Base-by-base conservation (phyloP, 345 rosid species). In the Citrus sp. region DNA sequence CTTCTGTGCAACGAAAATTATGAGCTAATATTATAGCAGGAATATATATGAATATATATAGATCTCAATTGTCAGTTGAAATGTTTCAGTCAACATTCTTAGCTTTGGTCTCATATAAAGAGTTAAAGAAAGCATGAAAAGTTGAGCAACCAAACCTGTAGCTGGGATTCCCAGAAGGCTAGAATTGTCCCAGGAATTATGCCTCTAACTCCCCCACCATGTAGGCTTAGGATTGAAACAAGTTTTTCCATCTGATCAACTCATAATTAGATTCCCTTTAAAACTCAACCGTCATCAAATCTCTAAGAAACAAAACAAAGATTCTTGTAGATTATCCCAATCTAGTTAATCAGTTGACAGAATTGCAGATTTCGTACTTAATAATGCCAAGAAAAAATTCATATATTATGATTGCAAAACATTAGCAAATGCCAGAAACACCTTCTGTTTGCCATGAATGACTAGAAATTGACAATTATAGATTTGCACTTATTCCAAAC, bases 121-220 rank as follows among this genome's bases (percentile, higher is more conserved):
- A 30, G 5, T 10, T 21, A 4, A 24, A 13, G 38, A 9, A 59
- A 38, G 37, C 38, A 74, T 18, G 51, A 10, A 34, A 30, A 9
- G 2, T n/a, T 37, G 37, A 74, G 65, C 64, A 62, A 62, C 42
- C 4, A 22, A 28, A 79, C 82, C 78, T 75, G 82, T 5, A 84
- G 80, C 60, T 78, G 32, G 25, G 86, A 28, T 66, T 77, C 84
- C 1, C 78, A 74, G 55, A 56, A 78, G 18, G 72, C 71, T 58
- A 79, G 78, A 51, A 82, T 67, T 35, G 69, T 42, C 6, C 55
- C 74, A n/a, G 69, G 76, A 25, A 80, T 77, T 24, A 77, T 59
- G 49, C 83, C 79, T 77, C 73, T 62, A 13, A 78, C 69, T 22
- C 79, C 76, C 18, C 73, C 80, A 28, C 81, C 37, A 35, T 35